phyloP scores from a whole-genome alignment of 2,329 filamentous ascomycete species.

The Xylogone sp. region DNA sequence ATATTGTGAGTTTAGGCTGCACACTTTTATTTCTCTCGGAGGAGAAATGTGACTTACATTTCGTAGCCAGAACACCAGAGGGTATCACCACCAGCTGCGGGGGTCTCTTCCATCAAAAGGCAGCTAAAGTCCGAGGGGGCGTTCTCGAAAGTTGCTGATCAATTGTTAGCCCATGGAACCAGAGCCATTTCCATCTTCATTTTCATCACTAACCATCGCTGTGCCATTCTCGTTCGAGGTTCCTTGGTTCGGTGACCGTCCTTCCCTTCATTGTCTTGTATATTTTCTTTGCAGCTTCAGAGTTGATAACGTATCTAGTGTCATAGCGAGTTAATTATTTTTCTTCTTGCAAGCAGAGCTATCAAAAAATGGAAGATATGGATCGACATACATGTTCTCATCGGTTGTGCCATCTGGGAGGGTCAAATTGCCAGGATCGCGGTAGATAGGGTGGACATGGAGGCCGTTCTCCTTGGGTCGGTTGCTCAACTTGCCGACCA shows the following conservation, averaged over 20 bases:
- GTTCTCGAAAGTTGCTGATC: slow-evolving; percentile 36
- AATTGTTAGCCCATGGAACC: slow-evolving; percentile 10
- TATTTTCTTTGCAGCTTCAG: slow-evolving; percentile 45
- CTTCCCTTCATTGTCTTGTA: slow-evolving; percentile 38
- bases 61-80: slow-evolving; percentile 65
- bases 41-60: slow-evolving; percentile 26
- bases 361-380: neutral
- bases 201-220: slow-evolving; percentile 26
- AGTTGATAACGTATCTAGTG: slow-evolving; percentile 47
- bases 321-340: slow-evolving; percentile 3
- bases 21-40: too few relatives aligned
- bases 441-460: slow-evolving; percentile 54
- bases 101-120: slow-evolving; percentile 38
- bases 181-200: neutral
- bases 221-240: slow-evolving; percentile 31
- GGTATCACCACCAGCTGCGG: slow-evolving; percentile 49
- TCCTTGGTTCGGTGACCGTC: slow-evolving; percentile 24
- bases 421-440: slow-evolving; percentile 32
- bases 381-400: slow-evolving; percentile 29
- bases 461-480: slow-evolving; percentile 49
- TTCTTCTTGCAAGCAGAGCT: too few relatives aligned
- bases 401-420: slow-evolving; percentile 34
- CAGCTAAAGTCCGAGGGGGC: slow-evolving; percentile 44
- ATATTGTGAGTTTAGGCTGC: too few relatives aligned
- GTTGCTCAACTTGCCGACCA: slow-evolving; percentile 52